Evolutionary conservation across 805 yeast species (phyloP).

Genomic region (Myxozyma sirexii): DNA sequence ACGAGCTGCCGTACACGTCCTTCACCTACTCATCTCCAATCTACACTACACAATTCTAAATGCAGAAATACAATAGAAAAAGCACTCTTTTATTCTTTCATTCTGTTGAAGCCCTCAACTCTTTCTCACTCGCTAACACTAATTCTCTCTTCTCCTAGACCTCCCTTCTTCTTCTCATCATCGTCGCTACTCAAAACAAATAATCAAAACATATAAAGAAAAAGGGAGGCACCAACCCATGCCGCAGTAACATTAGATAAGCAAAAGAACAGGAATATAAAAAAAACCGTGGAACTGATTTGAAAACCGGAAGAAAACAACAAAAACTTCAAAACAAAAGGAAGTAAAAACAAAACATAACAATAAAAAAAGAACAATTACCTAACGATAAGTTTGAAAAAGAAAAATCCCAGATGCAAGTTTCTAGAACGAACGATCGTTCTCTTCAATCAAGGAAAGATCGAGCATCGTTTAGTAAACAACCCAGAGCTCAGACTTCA

Average conservation of each 20-base stretch:
- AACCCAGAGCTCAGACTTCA: neutral
- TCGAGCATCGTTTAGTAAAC: neutral
- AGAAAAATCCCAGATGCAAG: conserved; percentile 1
- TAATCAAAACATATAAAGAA: too few species aligned
- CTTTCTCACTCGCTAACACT: conserved; percentile 6
- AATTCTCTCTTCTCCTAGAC: conserved; percentile 4
- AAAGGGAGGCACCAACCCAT: neutral
- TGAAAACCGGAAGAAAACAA: neutral
- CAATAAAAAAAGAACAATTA: neutral
- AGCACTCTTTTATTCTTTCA: neutral
- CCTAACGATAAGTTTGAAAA: neutral
- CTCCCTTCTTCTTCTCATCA: neutral
- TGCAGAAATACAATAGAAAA: neutral
- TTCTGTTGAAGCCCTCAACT: conserved; percentile 5
- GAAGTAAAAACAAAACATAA: neutral
- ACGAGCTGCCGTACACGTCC: too few species aligned
- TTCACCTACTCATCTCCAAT: too few species aligned
- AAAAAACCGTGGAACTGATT: conserved; percentile 1
- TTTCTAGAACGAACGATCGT: neutral
- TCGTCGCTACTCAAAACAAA: neutral
- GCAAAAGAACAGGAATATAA: conserved; percentile 10
- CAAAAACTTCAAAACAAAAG: conserved; percentile 2
- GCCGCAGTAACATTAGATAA: neutral
- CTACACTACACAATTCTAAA: too few species aligned
- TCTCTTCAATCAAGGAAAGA: neutral